phyloP scores from a whole-genome alignment of 371 early-diverging fungal species.

The Batkoa obscura region DNA sequence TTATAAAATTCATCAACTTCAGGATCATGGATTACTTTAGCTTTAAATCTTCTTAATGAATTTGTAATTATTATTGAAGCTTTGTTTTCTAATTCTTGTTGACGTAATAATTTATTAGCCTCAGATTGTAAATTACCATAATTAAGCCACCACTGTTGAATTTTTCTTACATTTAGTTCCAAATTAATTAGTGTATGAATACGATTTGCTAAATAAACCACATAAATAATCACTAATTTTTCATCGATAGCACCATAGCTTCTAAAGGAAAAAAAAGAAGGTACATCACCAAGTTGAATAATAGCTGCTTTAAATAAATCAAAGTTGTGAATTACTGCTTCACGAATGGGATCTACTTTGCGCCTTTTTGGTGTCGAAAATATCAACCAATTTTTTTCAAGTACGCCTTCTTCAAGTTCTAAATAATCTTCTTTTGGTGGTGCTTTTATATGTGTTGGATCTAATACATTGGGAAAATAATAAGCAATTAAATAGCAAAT shows the following conservation, averaged over 20 bases:
- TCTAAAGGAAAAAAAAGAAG: neutral
- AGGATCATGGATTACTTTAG: neutral
- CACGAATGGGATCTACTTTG: neutral
- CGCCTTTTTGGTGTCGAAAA: neutral
- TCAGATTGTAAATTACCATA: no score
- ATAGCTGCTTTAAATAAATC: neutral
- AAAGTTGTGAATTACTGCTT: neutral
- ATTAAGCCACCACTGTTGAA: neutral
- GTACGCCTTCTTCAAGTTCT: neutral
- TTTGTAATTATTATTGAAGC: neutral
- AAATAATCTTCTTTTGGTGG: neutral
- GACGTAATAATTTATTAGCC: neutral
- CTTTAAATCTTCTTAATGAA: neutral
- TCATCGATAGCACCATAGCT: neutral
- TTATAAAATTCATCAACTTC: neutral
- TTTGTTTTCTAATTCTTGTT: neutral
- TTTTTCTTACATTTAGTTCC: neutral
- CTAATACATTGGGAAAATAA: neutral
- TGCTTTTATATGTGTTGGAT: neutral
- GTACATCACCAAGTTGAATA: neutral
- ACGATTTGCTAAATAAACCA: neutral
- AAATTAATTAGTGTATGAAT: neutral
- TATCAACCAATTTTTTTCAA: neutral
- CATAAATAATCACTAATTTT: neutral
- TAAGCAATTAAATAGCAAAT: neutral